phyloP scores from a whole-genome alignment of 2,329 filamentous ascomycete species.

The Penicillium sclerotiorum region DNA sequence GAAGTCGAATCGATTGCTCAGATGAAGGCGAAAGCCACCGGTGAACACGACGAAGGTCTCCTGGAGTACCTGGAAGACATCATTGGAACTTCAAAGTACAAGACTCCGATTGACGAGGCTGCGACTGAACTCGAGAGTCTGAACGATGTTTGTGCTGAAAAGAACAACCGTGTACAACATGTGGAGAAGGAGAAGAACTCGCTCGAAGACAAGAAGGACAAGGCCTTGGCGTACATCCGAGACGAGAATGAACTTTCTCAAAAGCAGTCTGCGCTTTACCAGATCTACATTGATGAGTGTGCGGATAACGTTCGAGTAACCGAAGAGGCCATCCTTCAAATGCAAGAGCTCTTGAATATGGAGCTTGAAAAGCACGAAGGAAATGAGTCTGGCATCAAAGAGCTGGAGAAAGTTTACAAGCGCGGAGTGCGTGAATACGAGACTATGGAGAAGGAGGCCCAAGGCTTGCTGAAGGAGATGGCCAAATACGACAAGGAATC shows the following conservation, averaged over 20 bases:
- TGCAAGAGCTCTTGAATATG: constrained; percentile 81
- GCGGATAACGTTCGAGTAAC: constrained; percentile 86
- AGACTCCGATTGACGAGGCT: constrained; percentile 92
- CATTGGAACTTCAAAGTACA: constrained; percentile 98
- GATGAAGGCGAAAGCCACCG: constrained; percentile 96
- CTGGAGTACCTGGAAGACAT: constrained; percentile 98
- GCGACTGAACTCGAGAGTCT: constrained; percentile 86
- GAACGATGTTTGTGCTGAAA: constrained; percentile 94
- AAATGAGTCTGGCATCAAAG: constrained; percentile 85
- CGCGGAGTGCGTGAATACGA: constrained; percentile 83
- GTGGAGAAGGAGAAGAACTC: constrained; percentile 95
- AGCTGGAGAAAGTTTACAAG: constrained; percentile 81
- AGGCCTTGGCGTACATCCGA: constrained; percentile 81
- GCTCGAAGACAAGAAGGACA: constrained; percentile 95
- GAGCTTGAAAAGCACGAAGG: constrained; percentile 93
- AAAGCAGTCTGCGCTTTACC: constrained; percentile 90
- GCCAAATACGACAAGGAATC: constrained; percentile 93
- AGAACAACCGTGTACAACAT: constrained; percentile 92
- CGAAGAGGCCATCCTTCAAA: constrained; percentile 85
- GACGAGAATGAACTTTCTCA: constrained; percentile 90
- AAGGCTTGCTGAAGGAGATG: constrained; percentile 80
- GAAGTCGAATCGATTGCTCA: constrained; percentile 98
- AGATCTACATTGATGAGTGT: constrained; percentile 86
- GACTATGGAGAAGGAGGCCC: constrained; percentile 76
- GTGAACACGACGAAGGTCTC: constrained; percentile 93